Evolutionary conservation across 306 rosid species (phyloP), one percentile per base, ranked within the genome.

Genomic region (Neltuma alba): DNA sequence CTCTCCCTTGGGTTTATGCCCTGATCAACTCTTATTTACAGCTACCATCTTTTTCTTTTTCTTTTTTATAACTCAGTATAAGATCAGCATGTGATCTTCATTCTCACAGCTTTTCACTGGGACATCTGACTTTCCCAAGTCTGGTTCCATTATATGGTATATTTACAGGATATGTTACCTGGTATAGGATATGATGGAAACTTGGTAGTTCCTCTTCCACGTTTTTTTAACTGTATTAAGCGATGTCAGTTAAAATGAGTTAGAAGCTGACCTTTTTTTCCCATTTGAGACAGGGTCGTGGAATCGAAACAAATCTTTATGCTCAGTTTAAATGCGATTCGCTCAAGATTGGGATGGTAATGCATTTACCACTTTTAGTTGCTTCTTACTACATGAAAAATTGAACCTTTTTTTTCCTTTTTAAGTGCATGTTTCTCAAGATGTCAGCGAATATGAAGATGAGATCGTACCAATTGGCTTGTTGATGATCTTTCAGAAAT

Each of bases 251-350:
- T 50, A 9, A 23, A 23, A 57, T 57, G 16, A 23, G 4, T 54
- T 3, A 23, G 30, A 57, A 25, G 25, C 72, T 45, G 36, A 57
- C 61, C n/a, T 20, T 8, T 27, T 8, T 27, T 12, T 80, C 77
- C 37, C 78, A 54, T 85, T 83, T 83, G 78, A 62, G 77, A 62
- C 86, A 93, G 99, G 98, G 99, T 48, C 98, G 98, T 73, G 97
- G 98, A 70, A 91, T 91, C 62, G 98, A 93, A 86, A 91, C 99
- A 78, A 95, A 95, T 89, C 97, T 93, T 37, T 88, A 88, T 74
- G 97, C 98, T 30, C 92, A 85, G 78, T 95, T 95, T 50, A 95
- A 87, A 85, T 90, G 98, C 28, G 99, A 95, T 80, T 91, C 99
- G 42, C 87, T 95, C 74, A 95, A 95, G 85, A 89, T 95, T 71